Base-by-base conservation (phyloP, 129 eudicot genomes). In the Lonicera japonica region DNA sequence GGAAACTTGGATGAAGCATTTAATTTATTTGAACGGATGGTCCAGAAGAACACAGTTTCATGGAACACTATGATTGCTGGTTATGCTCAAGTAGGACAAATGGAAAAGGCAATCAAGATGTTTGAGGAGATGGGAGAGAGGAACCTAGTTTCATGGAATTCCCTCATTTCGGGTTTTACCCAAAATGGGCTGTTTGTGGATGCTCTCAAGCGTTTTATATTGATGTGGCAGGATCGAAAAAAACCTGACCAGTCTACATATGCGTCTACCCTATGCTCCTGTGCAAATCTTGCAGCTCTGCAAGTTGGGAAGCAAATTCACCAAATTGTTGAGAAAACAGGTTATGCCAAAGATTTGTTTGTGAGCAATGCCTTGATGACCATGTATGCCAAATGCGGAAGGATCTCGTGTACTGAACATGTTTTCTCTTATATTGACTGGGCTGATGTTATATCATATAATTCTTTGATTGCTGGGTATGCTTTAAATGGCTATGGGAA, bases 61-160 rank as follows among this genome's bases (percentile, higher is more conserved):
- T 85, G 88, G 88, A 82, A 79, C 59, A 78, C 77, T 24, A 78
- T 86, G 85, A 67, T 86, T 61, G 65, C 83, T 47, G 81, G 81
- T 61, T 79, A 76, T 79, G 81, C 79, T 66, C 80, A 79, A 82
- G 76, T 29, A 11, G 83, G 77, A 25, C 69, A 78, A 39, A 85
- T 76, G 75, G 83, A 75, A 20, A 79, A 65, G 70, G 88, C 86
- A 54, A 48, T 73, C 48, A 55, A 25, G 13, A 64, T 82, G 1
- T 79, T 86, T 56, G 57, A 82, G 43, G 58, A 64, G 55, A 82
- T 77, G 21, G 46, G 68, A 19, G 61, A 82, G 36, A 82, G 66
- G 63, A 82, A 79, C 73, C 38, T 62, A 22, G 82, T 79, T 61
- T 70, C 85, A 23, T 86, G 88, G 86, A 82, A 86, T 71, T 72